phyloP scores from a whole-genome alignment of 768 basidiomycete genomes.

The Stropharia rugosoannulata region DNA sequence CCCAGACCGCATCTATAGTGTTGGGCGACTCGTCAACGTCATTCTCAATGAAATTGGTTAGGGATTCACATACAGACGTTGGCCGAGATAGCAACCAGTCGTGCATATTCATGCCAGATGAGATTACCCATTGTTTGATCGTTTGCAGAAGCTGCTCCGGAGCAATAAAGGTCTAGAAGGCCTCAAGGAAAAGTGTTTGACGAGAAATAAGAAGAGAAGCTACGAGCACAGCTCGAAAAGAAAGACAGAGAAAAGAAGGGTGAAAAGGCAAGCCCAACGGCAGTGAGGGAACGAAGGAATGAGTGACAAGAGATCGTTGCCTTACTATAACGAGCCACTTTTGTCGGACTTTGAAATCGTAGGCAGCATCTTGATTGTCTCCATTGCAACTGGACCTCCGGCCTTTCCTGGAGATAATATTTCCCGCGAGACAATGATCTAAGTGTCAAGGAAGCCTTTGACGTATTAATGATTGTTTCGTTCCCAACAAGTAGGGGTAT shows the following conservation, averaged over 20 bases:
- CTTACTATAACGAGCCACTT: slow-evolving; percentile 13
- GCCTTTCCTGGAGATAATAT: too few species aligned
- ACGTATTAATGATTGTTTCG: not conserved
- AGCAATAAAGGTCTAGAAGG: slow-evolving; percentile 20
- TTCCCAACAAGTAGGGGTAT: not conserved
- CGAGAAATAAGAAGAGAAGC: slow-evolving; percentile 24
- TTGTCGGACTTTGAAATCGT: slow-evolving; percentile 19
- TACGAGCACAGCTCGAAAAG: slow-evolving; percentile 35
- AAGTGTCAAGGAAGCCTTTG: not conserved
- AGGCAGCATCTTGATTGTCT: slow-evolving; percentile 12
- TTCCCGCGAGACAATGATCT: too few species aligned
- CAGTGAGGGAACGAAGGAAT: slow-evolving; percentile 19
- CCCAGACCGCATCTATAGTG: slow-evolving; percentile 72
- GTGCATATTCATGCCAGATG: slow-evolving; percentile 79
- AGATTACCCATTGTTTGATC: slow-evolving; percentile 67
- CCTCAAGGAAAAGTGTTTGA: slow-evolving; percentile 26
- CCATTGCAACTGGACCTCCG: slow-evolving; percentile 9
- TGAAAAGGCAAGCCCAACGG: slow-evolving; percentile 16
- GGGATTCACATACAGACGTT: slow-evolving; percentile 60
- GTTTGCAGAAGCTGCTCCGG: slow-evolving; percentile 15
- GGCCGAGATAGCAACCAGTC: slow-evolving; percentile 65
- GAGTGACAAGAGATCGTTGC: slow-evolving; percentile 4
- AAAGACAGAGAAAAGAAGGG: slow-evolving; percentile 22
- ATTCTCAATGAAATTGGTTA: not conserved
- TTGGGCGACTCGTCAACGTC: slow-evolving; percentile 9